These are phyloP conservation scores for Kurtzmaniella quercitrusa DNA, from an alignment of 1,139 yeast species.

Conservation along the genomic window DNA sequence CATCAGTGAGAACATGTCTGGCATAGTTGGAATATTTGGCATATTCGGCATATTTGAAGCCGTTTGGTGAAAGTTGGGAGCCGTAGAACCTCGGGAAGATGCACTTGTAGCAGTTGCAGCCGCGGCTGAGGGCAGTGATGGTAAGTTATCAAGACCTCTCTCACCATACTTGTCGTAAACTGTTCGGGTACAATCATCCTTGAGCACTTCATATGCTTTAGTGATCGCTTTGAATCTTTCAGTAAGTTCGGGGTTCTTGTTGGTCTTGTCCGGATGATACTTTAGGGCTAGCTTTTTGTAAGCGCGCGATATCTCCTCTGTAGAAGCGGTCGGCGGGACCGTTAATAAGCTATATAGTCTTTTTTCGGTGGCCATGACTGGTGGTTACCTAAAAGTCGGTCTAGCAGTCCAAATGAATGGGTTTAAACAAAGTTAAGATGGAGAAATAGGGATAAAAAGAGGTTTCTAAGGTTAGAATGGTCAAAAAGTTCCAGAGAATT, in stretches of 20 bases:
- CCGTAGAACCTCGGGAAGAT: too few species aligned
- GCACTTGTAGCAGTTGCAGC: background rate
- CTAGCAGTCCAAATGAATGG: background rate
- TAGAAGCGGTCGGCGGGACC: conserved; percentile 30
- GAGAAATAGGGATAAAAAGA: background rate
- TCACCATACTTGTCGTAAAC: conserved; percentile 39
- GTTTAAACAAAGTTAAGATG: background rate
- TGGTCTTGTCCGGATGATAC: conserved; percentile 48
- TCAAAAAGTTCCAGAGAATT: background rate
- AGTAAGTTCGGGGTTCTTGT: conserved; percentile 40
- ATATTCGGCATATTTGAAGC: conserved; percentile 34
- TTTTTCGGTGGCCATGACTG: conserved; percentile 28
- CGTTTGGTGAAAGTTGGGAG: conserved; percentile 37
- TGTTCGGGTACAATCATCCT: conserved; percentile 26
- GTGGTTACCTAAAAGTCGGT: background rate
- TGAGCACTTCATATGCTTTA: conserved; percentile 39
- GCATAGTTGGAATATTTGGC: conserved; percentile 14
- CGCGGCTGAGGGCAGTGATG: background rate
- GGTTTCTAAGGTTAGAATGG: background rate
- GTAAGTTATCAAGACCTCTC: conserved; percentile 27
- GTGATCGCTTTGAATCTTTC: conserved; percentile 43
- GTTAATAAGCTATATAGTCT: conserved; percentile 35
- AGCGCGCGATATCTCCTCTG: conserved; percentile 38
- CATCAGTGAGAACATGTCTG: conserved; percentile 4
- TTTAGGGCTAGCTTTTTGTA: conserved; percentile 39